Base-by-base conservation (phyloP, 1,139 yeast genomes). In the Geotrichum aggregatum region DNA sequence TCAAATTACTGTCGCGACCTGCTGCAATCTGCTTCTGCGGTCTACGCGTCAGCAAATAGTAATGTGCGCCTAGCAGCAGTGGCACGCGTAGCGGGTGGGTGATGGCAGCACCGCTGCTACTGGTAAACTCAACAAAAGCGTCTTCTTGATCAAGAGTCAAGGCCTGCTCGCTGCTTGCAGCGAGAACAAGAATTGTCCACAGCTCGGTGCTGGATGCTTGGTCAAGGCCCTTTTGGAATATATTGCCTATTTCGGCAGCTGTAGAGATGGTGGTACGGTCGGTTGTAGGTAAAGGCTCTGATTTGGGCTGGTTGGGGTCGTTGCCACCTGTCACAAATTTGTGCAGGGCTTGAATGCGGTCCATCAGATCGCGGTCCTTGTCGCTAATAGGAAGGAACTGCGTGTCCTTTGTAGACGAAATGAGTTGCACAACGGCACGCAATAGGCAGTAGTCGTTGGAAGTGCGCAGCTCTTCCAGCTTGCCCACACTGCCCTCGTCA, bases 401-500 rank as follows among this genome's bases (percentile, higher is more conserved):
- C 3, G 58, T 54, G 28, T 54, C 52, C 16, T 42, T 42, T 19
- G 47, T 36, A n/a, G 59, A 54, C 10, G 56, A 46, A 21, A 63
- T 41, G 10, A 63, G 54, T 52, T 68, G 71, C 8, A 75, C 61
- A 19, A 66, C 52, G 16, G 66, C 62, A 3, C 72, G 57, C 44
- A 69, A 49, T 31, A 67, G 59, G 48, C 60, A 61, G 58, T 68
- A 69, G 52, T 68, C 69, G 45, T 60, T 65, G 10, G 70, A 63
- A 7, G 65, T 64, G 24, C 70, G 62, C 46, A 69, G 61, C 57
- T 69, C 70, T 52, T 69, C 72, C 36, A 68, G 61, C 44, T 62
- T 61, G n/a, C 60, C 57, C 13, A 59, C 62, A 24, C 58, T 60
- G 13, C 58, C 52, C 40, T 66, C 70, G 34, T 64, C 64, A 21